Conservation (phyloP, 306 rosid species). For the Cicer judaicum region DNA sequence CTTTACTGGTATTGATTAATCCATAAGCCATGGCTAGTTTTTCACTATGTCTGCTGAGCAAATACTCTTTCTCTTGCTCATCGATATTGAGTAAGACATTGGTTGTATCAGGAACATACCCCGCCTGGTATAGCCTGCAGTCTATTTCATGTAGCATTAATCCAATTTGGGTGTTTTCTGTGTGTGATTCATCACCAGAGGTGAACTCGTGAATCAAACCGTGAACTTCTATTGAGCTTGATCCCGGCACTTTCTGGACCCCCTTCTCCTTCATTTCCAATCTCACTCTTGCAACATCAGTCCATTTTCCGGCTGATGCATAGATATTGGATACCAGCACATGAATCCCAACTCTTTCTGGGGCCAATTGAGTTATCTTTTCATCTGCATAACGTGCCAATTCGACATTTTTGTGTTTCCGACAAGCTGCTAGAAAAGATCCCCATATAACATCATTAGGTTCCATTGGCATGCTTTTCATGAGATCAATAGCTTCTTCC, state of each 20-base stretch:
- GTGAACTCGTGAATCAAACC: constrained; percentile 76
- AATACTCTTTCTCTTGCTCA: constrained; percentile 63
- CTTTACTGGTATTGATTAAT: constrained; percentile 55
- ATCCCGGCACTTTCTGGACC: constrained; percentile 66
- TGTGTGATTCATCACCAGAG: constrained; percentile 66
- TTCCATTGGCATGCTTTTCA: constrained; percentile 75
- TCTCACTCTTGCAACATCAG: constrained; percentile 83
- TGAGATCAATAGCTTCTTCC: constrained; percentile 69
- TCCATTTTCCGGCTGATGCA: constrained; percentile 83
- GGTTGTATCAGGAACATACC: constrained; percentile 75
- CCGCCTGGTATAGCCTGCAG: constrained; percentile 59
- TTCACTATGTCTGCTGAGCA: constrained; percentile 78
- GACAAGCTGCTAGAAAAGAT: constrained; percentile 75
- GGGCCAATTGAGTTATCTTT: constrained; percentile 53
- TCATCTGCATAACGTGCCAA: constrained; percentile 70
- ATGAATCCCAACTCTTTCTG: constrained; percentile 61
- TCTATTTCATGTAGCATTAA: constrained; percentile 68
- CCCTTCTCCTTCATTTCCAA: constrained; percentile 69
- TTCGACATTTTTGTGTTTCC: constrained; percentile 62
- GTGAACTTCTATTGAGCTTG: constrained; percentile 64
- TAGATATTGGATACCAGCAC: constrained; percentile 77
- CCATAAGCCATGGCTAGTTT: constrained; percentile 83
- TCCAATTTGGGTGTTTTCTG: constrained; percentile 49
- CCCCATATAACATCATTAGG: constrained; percentile 82
- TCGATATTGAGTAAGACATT: constrained; percentile 78